Base-by-base conservation (phyloP, 2,329 filamentous ascomycete species). In the Pyricularia grisea region DNA sequence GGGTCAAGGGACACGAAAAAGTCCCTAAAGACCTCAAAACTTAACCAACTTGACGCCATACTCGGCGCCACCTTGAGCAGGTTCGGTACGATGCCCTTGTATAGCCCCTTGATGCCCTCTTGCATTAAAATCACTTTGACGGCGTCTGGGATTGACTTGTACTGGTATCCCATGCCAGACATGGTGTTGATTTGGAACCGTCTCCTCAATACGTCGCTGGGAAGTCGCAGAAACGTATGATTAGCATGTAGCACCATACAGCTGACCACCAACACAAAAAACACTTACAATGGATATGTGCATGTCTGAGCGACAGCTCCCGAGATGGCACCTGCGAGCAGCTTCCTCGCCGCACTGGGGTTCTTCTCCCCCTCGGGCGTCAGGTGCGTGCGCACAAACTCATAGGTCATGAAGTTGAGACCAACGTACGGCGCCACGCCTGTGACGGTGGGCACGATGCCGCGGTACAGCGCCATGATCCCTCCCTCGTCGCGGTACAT, bases 131-230 rank as follows among this genome's bases (percentile, higher is more conserved):
- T 99, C 67, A 92, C 88, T 67, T 83, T 87, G 72, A 99, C 82
- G 3, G 95, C 95, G 76, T 97, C 93, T 71, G 88, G 84, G 63
- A 99, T 90, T 7, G 90, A 91, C 75, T 92, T 93, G 82, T 99
- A 99, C 77, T 94, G 88, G 80, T 97, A 98, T 67, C 95, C 95
- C 89, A 99, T 94, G 67, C 95, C 95, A 66, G 92, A 93, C 95
- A 99, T 99, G 68, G 95, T 97, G 80, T 99, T 99, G 81, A 99
- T 95, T 77, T 99, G 95, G 78, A 99, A 99, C 67, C 95, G 88
- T 70, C 95, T 89, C 36, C 95, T 92, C 68, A 99, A 84, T 2
- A 99, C 94, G 77, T 97, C 94, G 77, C 92, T 95, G 71, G 71
- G 20, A 33, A 11, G 60, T 70, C 73, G 4, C 20, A 58, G 6